Conservation (phyloP, 23 red algal species). For the Gracilaria caudata region DNA sequence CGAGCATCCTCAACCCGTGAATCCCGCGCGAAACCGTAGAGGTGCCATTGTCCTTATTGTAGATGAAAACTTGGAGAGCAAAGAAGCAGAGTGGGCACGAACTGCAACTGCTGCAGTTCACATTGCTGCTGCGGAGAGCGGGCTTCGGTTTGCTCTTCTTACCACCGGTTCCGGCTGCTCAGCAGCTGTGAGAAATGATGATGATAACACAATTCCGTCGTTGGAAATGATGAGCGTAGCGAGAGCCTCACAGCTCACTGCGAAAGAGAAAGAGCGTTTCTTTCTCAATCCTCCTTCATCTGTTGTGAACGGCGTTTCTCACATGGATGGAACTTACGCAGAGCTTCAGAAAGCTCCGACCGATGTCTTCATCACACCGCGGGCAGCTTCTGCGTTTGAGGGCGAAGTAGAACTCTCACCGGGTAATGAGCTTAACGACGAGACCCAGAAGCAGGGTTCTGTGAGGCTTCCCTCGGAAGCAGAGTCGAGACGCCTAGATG, state of each 20-base stretch:
- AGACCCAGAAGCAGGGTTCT: background rate
- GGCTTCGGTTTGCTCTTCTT: slow-evolving; percentile 53
- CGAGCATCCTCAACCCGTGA: slow-evolving; percentile 15
- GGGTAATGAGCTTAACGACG: slow-evolving; percentile 7
- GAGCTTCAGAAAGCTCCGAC: slow-evolving; percentile 22
- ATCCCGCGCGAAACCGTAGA: background rate
- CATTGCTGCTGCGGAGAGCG: slow-evolving; percentile 29
- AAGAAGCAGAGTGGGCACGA: slow-evolving; percentile 65
- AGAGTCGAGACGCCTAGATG: slow-evolving; percentile 54
- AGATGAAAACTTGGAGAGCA: slow-evolving; percentile 51
- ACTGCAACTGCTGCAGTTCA: slow-evolving; percentile 48
- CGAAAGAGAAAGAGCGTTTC: slow-evolving; percentile 54
- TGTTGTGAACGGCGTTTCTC: slow-evolving; percentile 1
- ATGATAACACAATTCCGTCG: background rate
- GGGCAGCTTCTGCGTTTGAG: slow-evolving; percentile 15
- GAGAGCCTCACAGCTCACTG: slow-evolving; percentile 18
- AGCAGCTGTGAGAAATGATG: slow-evolving; percentile 49
- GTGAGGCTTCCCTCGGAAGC: slow-evolving; percentile 34
- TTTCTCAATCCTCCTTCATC: slow-evolving; percentile 38
- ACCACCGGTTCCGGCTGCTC: slow-evolving; percentile 52
- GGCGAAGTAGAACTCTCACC: background rate
- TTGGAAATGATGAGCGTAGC: slow-evolving; percentile 43
- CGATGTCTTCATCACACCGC: slow-evolving; percentile 38
- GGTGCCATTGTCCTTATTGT: slow-evolving; percentile 65
- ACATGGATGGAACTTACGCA: slow-evolving; percentile 21